Base-by-base conservation (phyloP, 768 basidiomycete species). In the Dendrothele bispora region DNA sequence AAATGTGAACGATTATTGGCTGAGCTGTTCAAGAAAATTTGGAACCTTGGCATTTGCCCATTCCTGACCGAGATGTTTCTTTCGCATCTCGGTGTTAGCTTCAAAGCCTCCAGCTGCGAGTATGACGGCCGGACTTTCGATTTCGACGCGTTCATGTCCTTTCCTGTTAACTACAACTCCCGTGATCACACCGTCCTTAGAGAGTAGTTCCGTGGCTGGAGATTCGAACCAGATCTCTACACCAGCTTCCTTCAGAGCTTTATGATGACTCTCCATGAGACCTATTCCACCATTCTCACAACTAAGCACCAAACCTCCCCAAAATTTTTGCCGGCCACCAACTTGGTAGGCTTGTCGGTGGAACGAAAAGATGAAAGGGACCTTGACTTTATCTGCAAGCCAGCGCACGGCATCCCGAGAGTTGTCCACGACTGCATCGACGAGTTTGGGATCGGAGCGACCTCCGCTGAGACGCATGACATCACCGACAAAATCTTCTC, bases 21-120 rank as follows among this genome's bases (percentile, higher is more conserved):
- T 17, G 17, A 25, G 28, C 10, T 22, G 30, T 35, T 44, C 7
- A 45, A 36, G 47, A 20, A 50, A 43, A 27, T 17, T 5, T 57
- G 65, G 46, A 49, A 82, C 83, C 59, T 71, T 77, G 22, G 85
- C 83, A 46, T 67, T 68, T 36, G 67, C 67, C 86, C 86, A 88
- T 18, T 67, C 73, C 4, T 59, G 43, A n/a, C 86, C 85, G 10
- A 88, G 69, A 58, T 84, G 61, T 57, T 77, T 73, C 15, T 54
- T 62, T 25, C 86, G 74, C 43, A 83, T 59, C 32, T 74, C 69
- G 22, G 62, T 57, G 58, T 68, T 83, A 10, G 85, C 75, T 60
- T 86, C 84, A 51, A 79, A 86, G 1, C 84, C 85, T 18, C 85
- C 86, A 12, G 79, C 78, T 3, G 85, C 84, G 32, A 88, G 70